Percentiles rank a stretch among this genome's conserved stretches.
Conservation (phyloP, 768 basidiomycete genomes). For the Pisolithus marmoratus region DNA sequence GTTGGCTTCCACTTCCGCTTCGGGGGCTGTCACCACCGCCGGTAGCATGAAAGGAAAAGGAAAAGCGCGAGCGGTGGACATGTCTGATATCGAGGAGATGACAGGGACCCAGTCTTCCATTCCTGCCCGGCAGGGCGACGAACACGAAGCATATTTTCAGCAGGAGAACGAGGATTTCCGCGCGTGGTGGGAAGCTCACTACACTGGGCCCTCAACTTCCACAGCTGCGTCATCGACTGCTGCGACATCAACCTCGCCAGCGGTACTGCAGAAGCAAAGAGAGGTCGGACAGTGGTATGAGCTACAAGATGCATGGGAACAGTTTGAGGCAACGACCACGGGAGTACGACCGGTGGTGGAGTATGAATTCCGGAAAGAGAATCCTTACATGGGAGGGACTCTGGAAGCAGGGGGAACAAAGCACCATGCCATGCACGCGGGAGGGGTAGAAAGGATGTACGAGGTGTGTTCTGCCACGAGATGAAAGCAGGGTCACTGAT, state of each 20-base stretch:
- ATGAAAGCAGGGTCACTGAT: slow-evolving; percentile 7
- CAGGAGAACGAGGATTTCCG: slow-evolving; percentile 66
- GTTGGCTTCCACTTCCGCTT: slow-evolving; percentile 10
- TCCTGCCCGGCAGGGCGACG: slow-evolving; percentile 27
- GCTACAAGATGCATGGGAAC: slow-evolving; percentile 76
- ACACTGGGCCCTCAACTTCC: slow-evolving; percentile 16
- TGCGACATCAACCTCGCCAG: not conserved
- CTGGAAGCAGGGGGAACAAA: slow-evolving; percentile 35
- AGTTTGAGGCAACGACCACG: slow-evolving; percentile 65
- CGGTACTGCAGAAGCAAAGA: not conserved
- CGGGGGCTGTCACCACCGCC: too few species aligned
- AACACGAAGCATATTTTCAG: slow-evolving; percentile 63
- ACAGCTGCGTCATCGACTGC: not conserved
- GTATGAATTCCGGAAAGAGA: slow-evolving; percentile 73
- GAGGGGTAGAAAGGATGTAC: slow-evolving; percentile 21
- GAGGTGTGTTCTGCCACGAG: slow-evolving; percentile 33
- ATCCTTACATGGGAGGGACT: slow-evolving; percentile 71
- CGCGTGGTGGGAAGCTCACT: slow-evolving; percentile 49
- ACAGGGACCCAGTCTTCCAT: not conserved
- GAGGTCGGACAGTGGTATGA: slow-evolving; percentile 46
- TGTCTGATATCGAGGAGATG: not conserved
- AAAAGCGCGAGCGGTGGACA: slow-evolving; percentile 33
- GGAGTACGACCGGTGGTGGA: slow-evolving; percentile 51
- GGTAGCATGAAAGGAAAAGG: slow-evolving; percentile 65
- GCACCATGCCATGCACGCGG: slow-evolving; percentile 39